phyloP scores from a whole-genome alignment of 441 rosid species.

The Dalechampia spathulata region DNA sequence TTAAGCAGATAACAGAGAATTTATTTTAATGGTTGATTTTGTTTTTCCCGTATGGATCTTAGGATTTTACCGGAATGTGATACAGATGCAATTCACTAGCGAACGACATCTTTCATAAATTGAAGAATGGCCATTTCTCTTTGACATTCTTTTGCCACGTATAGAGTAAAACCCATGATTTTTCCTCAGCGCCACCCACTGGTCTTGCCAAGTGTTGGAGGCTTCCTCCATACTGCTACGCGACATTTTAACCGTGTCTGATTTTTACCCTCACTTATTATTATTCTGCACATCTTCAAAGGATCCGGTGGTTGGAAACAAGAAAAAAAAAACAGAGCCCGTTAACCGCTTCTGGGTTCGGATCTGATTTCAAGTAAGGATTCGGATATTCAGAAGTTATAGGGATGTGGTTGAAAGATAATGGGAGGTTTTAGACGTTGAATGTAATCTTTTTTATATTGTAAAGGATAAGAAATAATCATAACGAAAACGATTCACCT shows the following conservation, averaged over 20 bases:
- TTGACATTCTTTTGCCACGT: constrained; percentile 6
- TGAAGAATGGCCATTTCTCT: not conserved
- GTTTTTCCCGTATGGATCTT: not conserved
- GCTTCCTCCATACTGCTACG: not conserved
- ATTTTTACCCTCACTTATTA: not conserved
- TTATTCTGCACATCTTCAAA: too few species aligned
- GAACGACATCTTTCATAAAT: constrained; percentile 5
- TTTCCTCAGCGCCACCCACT: too few species aligned
- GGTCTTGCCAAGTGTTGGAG: constrained; percentile 1
- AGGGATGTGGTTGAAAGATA: too few species aligned
- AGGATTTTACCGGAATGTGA: not conserved
- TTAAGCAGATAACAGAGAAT: not conserved
- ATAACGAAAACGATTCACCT: too few species aligned
- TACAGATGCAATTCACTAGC: constrained; percentile 1
- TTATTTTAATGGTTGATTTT: not conserved
- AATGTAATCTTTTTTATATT: too few species aligned
- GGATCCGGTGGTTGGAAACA: too few species aligned
- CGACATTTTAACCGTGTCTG: not conserved
- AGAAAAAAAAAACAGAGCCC: too few species aligned
- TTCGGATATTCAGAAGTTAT: not conserved
- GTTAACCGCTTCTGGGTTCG: not conserved
- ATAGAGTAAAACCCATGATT: not conserved
- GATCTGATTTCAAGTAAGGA: too few species aligned
- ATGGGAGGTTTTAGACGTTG: too few species aligned
- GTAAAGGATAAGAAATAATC: too few species aligned